phyloP scores from a whole-genome alignment of 2,329 filamentous ascomycete genomes.

The Aspergillus clavatus region DNA sequence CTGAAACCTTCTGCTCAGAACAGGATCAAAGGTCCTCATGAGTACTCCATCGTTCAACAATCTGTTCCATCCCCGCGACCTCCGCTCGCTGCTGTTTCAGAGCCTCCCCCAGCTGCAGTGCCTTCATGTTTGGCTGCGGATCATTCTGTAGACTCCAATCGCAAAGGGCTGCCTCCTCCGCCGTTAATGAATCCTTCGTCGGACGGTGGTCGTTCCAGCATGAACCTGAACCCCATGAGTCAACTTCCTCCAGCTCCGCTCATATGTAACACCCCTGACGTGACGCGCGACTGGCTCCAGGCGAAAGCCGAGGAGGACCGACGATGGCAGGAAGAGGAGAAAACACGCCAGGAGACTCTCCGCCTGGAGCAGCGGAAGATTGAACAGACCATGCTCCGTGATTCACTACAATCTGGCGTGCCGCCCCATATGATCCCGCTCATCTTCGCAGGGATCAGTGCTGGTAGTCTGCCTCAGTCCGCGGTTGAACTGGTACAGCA shows the following conservation, averaged over 20 bases:
- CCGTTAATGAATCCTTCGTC: conserved; percentile 57
- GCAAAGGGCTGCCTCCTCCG: conserved; percentile 65
- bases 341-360: conserved; percentile 56
- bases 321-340: conserved; percentile 65
- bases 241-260: conserved; percentile 60
- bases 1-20: conserved; percentile 46
- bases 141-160: conserved; percentile 62
- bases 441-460: conserved; percentile 68
- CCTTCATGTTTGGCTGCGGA: conserved; percentile 39
- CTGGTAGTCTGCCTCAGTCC: conserved; percentile 55
- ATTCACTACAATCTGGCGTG: conserved; percentile 64
- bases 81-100: conserved; percentile 32
- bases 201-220: conserved; percentile 21
- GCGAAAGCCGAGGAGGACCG: conserved; percentile 68
- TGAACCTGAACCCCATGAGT: conserved; percentile 42
- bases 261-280: conserved; percentile 64
- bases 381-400: conserved; percentile 67
- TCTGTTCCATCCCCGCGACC: conserved; percentile 37
- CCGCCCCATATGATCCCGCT: conserved; percentile 70
- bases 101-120: conserved; percentile 26
- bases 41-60: conserved; percentile 42
- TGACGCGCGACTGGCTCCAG: conserved; percentile 66
- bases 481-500: conserved; percentile 66
- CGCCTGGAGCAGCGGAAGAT: conserved; percentile 67
- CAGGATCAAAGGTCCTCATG: conserved; percentile 46